These are phyloP conservation scores for Moesziomyces globuligerus DNA, from an alignment of 1,284 basidiomycete genomes.

Conservation along the genomic window DNA sequence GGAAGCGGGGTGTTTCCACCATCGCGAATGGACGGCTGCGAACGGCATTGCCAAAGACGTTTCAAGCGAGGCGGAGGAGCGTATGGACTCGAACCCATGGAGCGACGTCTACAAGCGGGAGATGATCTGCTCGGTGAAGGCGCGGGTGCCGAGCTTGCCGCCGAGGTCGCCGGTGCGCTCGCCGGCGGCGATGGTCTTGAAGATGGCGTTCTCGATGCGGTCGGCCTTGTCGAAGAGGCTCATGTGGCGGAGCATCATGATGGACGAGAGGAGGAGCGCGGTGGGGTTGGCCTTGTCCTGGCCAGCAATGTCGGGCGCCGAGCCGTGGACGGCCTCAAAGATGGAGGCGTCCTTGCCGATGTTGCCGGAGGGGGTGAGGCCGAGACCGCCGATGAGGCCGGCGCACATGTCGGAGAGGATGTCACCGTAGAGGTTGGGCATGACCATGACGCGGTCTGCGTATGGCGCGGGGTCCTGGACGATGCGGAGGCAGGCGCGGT, in stretches of 20 bases:
- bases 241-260: constrained; percentile 96
- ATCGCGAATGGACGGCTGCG: too few relatives aligned
- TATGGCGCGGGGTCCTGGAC: constrained; percentile 89
- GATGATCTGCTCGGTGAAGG: constrained; percentile 61
- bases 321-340: constrained; percentile 98
- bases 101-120: constrained; percentile 44
- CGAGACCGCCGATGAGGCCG: constrained; percentile 96
- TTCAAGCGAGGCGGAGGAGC: neutral
- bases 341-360: constrained; percentile 98
- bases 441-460: constrained; percentile 98
- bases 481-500: constrained; percentile 89
- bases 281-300: constrained; percentile 95
- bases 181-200: constrained; percentile 61
- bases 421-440: constrained; percentile 98
- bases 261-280: constrained; percentile 88
- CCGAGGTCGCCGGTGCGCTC: constrained; percentile 63
- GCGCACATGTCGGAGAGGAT: constrained; percentile 99
- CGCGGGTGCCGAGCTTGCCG: constrained; percentile 64
- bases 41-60: neutral
- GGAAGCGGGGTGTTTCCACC: neutral
- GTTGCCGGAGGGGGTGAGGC: constrained; percentile 97
- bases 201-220: constrained; percentile 87
- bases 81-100: neutral
- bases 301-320: constrained; percentile 72
- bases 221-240: constrained; percentile 83